These are phyloP conservation scores for Diaporthe batatas DNA, from an alignment of 2,329 filamentous ascomycete species.

Conservation along the genomic window DNA sequence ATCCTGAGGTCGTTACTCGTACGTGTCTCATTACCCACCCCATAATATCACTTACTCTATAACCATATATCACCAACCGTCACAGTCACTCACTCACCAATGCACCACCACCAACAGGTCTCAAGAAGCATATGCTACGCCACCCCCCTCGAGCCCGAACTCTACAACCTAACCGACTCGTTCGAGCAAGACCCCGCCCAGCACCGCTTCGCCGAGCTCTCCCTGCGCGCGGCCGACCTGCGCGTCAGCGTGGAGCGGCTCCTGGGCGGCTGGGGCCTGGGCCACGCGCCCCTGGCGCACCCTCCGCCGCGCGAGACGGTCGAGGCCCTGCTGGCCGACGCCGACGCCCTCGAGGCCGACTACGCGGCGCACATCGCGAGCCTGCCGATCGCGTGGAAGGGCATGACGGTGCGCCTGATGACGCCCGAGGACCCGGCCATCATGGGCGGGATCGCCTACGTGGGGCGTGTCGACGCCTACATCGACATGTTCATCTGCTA, in stretches of 20 bases:
- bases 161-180: conserved; percentile 35
- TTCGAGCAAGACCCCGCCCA: conserved; percentile 38
- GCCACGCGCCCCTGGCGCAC: background rate
- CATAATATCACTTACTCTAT: background rate
- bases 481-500: conserved; percentile 42
- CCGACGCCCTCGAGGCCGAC: conserved; percentile 41
- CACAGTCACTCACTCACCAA: background rate
- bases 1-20: conserved; percentile 41
- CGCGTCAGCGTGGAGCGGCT: conserved; percentile 38
- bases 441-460: conserved; percentile 38
- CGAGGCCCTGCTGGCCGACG: conserved; percentile 23
- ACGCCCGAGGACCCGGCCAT: conserved; percentile 29
- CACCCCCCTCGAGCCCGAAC: conserved; percentile 39
- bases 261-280: conserved; percentile 40
- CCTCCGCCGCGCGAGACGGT: conserved; percentile 31
- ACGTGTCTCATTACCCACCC: background rate
- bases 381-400: conserved; percentile 39
- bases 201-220: conserved; percentile 39
- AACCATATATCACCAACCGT: background rate
- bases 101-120: background rate
- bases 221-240: conserved; percentile 41
- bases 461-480: conserved; percentile 40
- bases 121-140: conserved; percentile 42
- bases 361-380: conserved; percentile 33
- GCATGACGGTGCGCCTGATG: conserved; percentile 39